phyloP scores from a whole-genome alignment of 2,329 filamentous ascomycete genomes.

The Claviceps paspali region DNA sequence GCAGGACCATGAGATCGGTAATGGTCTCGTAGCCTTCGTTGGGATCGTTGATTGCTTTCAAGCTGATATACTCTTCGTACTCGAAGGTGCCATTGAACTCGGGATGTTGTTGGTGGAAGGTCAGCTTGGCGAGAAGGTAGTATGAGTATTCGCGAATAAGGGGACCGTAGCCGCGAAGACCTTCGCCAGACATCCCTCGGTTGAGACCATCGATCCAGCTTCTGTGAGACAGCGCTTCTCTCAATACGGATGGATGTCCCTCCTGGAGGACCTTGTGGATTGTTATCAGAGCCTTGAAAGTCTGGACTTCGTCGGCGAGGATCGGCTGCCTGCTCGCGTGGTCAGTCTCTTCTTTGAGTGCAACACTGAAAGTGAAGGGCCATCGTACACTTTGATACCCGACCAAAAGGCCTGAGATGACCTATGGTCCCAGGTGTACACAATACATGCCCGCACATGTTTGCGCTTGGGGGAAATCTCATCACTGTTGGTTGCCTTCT shows the following conservation, averaged over 20 bases:
- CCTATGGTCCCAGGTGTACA: conserved; percentile 99
- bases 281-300: conserved; percentile 95
- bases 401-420: conserved; percentile 91
- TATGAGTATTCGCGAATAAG: conserved; percentile 95
- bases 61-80: conserved; percentile 95
- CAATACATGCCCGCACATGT: conserved; percentile 94
- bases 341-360: not conserved
- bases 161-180: conserved; percentile 76
- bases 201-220: conserved; percentile 88
- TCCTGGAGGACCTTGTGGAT: conserved; percentile 97
- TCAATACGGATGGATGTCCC: conserved; percentile 74
- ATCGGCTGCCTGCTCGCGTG: conserved; percentile 62
- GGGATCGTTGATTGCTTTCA: conserved; percentile 96
- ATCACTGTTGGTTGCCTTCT: conserved; percentile 53
- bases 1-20: conserved; percentile 85
- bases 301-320: conserved; percentile 94
- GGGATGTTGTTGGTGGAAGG: conserved; percentile 91
- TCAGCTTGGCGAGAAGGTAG: conserved; percentile 84
- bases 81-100: conserved; percentile 99
- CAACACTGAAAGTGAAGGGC: not conserved
- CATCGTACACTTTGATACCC: conserved; percentile 88
- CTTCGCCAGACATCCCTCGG: conserved; percentile 68
- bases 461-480: conserved; percentile 62
- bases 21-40: conserved; percentile 98
- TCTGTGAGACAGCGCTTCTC: conserved; percentile 77